Percentiles rank a stretch among this genome's conserved stretches.
Evolutionary conservation across 2,329 filamentous ascomycete genomes (phyloP).

Genomic region (Aspergillus quadrilineatus): DNA sequence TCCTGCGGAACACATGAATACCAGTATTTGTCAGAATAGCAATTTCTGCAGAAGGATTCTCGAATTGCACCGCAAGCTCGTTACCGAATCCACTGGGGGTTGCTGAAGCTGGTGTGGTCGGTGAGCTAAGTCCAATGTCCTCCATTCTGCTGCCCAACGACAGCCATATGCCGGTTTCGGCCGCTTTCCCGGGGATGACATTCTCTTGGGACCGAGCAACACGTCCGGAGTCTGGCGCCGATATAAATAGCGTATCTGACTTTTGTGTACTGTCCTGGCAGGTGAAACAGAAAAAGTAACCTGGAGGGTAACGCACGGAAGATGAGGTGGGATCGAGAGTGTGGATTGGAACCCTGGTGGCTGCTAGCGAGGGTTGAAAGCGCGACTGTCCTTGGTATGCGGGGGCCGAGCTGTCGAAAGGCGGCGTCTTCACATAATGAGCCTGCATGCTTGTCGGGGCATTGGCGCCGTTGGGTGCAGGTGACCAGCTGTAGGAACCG

Average conservation of each 20-base stretch:
- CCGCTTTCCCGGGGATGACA: slow-evolving; percentile 60
- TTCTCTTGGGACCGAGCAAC: slow-evolving; percentile 61
- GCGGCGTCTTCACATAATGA: slow-evolving; percentile 94
- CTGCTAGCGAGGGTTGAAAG: slow-evolving; percentile 37
- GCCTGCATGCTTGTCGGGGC: slow-evolving; percentile 94
- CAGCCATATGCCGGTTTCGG: slow-evolving; percentile 79
- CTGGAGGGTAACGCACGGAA: slow-evolving; percentile 68
- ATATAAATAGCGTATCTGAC: slow-evolving; percentile 73
- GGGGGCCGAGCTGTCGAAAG: slow-evolving; percentile 43
- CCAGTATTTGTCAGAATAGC: slow-evolving; percentile 90
- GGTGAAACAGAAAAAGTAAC: slow-evolving; percentile 87
- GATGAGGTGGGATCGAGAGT: slow-evolving; percentile 43
- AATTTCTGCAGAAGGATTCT: slow-evolving; percentile 76
- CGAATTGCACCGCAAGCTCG: slow-evolving; percentile 94
- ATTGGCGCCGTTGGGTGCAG: slow-evolving; percentile 59
- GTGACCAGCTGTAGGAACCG: slow-evolving; percentile 59
- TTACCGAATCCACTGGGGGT: slow-evolving; percentile 84
- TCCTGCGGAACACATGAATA: slow-evolving; percentile 78
- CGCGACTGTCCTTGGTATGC: slow-evolving; percentile 26
- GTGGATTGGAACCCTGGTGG: slow-evolving; percentile 51
- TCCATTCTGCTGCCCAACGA: slow-evolving; percentile 71
- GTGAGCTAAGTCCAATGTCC: slow-evolving; percentile 74
- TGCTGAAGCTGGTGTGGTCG: slow-evolving; percentile 66
- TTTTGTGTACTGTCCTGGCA: slow-evolving; percentile 59
- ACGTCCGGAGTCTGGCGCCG: slow-evolving; percentile 83